These are phyloP conservation scores for Ganoderma sp. DNA, from an alignment of 1,284 basidiomycete species.

Conservation along the genomic window DNA sequence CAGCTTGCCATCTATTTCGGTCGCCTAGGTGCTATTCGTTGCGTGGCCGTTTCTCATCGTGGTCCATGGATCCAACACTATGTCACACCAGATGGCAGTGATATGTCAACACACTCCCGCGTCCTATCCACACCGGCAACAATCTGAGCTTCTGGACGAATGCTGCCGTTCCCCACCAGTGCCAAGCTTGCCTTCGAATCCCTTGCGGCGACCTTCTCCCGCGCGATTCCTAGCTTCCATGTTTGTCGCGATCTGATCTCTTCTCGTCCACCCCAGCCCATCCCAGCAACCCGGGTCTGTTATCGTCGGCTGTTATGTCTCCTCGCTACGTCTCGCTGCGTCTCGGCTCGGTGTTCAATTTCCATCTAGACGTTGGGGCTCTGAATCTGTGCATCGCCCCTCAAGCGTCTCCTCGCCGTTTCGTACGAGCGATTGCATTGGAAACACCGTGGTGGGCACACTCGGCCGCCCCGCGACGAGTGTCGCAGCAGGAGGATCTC, in stretches of 20 bases:
- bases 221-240: background rate
- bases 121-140: background rate
- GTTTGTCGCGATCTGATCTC: background rate
- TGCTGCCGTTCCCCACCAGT: background rate
- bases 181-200: background rate
- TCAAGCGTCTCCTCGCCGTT: background rate
- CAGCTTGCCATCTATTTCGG: background rate
- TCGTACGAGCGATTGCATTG: background rate
- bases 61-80: no score
- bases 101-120: constrained; percentile 7
- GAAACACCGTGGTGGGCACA: background rate
- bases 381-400: background rate
- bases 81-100: background rate
- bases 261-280: background rate
- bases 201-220: background rate
- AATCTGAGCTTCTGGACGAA: background rate
- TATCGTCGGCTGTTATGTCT: background rate
- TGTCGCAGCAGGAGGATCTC: background rate
- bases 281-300: background rate
- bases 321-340: background rate
- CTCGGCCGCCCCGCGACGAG: background rate
- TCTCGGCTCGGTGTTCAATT: background rate
- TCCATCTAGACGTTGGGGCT: background rate
- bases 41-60: background rate
- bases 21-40: background rate